Percentiles rank a stretch among this genome's conserved stretches.
phyloP scores from a whole-genome alignment of 1,284 basidiomycete genomes.

The Trichosporon coremiiforme region DNA sequence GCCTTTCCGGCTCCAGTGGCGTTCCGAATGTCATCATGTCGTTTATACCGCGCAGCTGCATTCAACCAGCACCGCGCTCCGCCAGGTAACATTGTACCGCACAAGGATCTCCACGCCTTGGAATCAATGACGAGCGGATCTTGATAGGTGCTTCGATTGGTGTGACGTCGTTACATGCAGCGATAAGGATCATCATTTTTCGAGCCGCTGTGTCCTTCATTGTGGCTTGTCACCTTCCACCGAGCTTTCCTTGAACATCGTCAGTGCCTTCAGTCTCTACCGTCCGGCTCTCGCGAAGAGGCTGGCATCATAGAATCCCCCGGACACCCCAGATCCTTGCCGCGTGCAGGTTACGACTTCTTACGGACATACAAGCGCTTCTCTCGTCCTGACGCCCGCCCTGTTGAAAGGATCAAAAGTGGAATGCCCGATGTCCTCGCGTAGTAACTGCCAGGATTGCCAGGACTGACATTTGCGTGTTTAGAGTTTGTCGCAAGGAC shows the following conservation, averaged over 20 bases:
- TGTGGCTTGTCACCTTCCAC: neutral
- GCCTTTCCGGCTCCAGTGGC: neutral
- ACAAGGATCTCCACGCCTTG: neutral
- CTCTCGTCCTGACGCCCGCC: neutral
- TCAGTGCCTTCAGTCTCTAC: neutral
- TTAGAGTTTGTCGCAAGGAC: neutral
- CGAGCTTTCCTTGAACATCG: neutral
- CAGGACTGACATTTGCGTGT: neutral
- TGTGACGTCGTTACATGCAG: constrained; percentile 2
- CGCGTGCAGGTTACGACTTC: neutral
- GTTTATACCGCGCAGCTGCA: neutral
- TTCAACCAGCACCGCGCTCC: neutral
- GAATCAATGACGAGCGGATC: neutral
- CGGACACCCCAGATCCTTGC: neutral
- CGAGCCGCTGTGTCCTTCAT: neutral
- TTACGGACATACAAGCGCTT: neutral
- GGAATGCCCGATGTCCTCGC: neutral
- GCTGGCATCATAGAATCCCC: neutral
- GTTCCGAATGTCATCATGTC: neutral
- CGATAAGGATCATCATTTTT: constrained; percentile 6
- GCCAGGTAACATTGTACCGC: neutral
- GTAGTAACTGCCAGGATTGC: neutral
- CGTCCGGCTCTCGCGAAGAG: neutral
- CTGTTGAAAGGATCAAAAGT: neutral
- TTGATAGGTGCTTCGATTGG: constrained; percentile 2